Conservation (phyloP, 768 basidiomycete genomes). For the Rhizopogon vinicolor region DNA sequence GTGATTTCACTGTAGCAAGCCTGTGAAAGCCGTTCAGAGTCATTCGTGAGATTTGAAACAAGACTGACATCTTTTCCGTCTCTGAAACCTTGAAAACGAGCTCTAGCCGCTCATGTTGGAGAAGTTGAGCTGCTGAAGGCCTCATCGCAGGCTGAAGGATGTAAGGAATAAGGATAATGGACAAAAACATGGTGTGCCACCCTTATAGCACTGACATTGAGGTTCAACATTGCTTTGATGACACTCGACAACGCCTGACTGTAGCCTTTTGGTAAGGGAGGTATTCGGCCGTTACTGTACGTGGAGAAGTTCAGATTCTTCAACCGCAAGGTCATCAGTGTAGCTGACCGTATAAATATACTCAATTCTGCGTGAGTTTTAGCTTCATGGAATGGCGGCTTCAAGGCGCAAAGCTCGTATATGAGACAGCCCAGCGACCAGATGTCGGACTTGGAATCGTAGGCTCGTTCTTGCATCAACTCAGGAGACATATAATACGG, state of each 20-base stretch:
- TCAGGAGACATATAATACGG: constrained; percentile 99
- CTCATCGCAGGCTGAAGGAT: constrained; percentile 72
- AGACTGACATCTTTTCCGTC: constrained; percentile 69
- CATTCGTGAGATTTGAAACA: not conserved
- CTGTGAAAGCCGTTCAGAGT: constrained; percentile 28
- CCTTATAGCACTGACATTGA: constrained; percentile 52
- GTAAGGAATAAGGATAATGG: not conserved
- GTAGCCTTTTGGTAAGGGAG: constrained; percentile 82
- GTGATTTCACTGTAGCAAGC: constrained; percentile 58
- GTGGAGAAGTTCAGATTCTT: not conserved
- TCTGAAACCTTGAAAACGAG: constrained; percentile 69
- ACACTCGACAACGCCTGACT: constrained; percentile 65
- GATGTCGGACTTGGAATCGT: constrained; percentile 97
- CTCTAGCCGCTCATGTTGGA: constrained; percentile 75
- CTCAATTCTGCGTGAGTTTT: constrained; percentile 86
- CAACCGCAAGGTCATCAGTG: not conserved
- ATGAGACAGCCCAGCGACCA: constrained; percentile 98
- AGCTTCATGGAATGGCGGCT: constrained; percentile 91
- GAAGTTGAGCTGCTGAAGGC: constrained; percentile 74
- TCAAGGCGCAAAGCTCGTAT: constrained; percentile 92
- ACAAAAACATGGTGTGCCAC: constrained; percentile 3
- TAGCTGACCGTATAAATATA: constrained; percentile 67
- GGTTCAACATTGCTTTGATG: constrained; percentile 83
- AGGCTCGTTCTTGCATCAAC: constrained; percentile 94
- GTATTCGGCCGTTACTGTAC: constrained; percentile 80